phyloP scores from a whole-genome alignment of 805 yeast genomes.

The Lipomyces sp. region DNA sequence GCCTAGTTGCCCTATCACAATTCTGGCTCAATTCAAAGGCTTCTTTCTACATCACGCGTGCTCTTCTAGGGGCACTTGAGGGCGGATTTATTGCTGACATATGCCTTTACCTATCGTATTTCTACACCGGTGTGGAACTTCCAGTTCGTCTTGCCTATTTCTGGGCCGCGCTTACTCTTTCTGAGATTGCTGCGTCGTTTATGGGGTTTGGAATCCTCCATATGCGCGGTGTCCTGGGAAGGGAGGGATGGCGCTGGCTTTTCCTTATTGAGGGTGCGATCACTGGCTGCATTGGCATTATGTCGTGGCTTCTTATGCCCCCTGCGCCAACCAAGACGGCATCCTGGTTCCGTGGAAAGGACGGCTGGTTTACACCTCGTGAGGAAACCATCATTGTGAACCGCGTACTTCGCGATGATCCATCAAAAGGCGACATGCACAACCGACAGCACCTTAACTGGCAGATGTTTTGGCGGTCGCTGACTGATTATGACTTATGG shows the following conservation, averaged over 20 bases:
- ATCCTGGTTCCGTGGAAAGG: constrained; percentile 54
- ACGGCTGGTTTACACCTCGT: constrained; percentile 59
- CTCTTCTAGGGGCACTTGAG: constrained; percentile 59
- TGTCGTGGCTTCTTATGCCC: constrained; percentile 57
- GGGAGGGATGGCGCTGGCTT: constrained; percentile 65
- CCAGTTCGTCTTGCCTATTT: constrained; percentile 61
- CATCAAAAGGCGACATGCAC: constrained; percentile 66
- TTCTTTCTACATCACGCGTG: constrained; percentile 56
- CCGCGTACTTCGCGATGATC: constrained; percentile 65
- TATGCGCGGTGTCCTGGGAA: constrained; percentile 52
- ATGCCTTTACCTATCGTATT: constrained; percentile 64
- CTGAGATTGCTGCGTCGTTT: constrained; percentile 52
- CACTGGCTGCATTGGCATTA: constrained; percentile 59
- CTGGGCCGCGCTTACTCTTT: constrained; percentile 57
- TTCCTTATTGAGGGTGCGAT: constrained; percentile 65
- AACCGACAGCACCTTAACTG: constrained; percentile 59
- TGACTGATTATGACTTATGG: constrained; percentile 59
- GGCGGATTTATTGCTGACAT: constrained; percentile 70
- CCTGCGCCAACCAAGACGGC: constrained; percentile 60
- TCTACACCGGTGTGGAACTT: constrained; percentile 61
- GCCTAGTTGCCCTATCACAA: constrained; percentile 59
- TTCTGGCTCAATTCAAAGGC: constrained; percentile 49
- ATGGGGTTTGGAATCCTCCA: constrained; percentile 58
- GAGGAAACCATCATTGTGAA: constrained; percentile 66
- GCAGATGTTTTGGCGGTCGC: constrained; percentile 50